Conservation (phyloP, 257 asterid genomes). For the Salvia miltiorrhiza region DNA sequence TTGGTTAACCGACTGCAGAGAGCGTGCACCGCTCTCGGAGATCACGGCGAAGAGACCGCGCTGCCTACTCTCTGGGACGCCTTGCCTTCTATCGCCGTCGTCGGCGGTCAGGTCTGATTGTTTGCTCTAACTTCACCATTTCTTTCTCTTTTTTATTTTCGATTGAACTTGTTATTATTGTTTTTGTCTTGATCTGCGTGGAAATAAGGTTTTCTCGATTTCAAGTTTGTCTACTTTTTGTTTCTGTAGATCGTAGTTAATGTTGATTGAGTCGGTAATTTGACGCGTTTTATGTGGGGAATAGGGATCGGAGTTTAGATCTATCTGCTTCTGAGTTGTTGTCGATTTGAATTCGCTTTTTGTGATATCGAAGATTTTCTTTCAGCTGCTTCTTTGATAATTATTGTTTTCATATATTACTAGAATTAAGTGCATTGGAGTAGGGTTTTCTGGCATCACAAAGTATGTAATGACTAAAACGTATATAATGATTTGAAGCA, state of each 20-base stretch:
- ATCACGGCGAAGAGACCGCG: constrained; percentile 83
- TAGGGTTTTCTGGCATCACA: neutral
- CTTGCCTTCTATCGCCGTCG: constrained; percentile 91
- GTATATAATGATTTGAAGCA: neutral
- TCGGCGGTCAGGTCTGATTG: constrained; percentile 86
- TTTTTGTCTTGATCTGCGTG: constrained; percentile 21
- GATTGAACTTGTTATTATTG: neutral
- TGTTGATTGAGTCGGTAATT: constrained; percentile 7
- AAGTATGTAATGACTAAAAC: neutral
- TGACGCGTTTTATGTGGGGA: constrained; percentile 10
- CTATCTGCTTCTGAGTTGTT: constrained; percentile 22
- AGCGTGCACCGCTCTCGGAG: constrained; percentile 97
- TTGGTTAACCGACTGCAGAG: constrained; percentile 88
- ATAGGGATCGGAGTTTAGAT: constrained; percentile 18
- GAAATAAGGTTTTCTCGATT: neutral
- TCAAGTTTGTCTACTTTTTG: neutral
- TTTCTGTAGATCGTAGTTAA: constrained; percentile 14
- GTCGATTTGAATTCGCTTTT: neutral
- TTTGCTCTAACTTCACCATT: neutral
- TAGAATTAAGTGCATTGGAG: neutral
- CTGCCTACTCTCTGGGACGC: constrained; percentile 98
- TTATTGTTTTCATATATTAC: neutral
- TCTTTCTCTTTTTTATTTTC: neutral
- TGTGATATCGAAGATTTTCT: neutral
- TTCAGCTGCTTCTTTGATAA: neutral